Conservation (phyloP, 352 stramenopile genomes). For the Globisporangium parvum region DNA sequence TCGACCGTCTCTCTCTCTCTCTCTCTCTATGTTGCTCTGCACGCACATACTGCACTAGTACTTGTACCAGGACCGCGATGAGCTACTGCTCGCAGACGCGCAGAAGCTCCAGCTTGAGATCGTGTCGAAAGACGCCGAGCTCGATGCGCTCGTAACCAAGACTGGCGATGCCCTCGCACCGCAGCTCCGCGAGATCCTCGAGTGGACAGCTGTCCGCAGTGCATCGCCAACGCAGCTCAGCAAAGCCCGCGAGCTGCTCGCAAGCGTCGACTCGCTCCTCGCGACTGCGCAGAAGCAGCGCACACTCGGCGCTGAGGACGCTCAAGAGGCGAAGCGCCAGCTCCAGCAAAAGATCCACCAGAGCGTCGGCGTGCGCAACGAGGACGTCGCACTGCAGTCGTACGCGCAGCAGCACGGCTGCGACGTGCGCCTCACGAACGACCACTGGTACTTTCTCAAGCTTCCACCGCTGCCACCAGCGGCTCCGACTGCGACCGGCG, state of each 20-base stretch:
- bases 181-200: constrained; percentile 40
- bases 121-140: constrained; percentile 52
- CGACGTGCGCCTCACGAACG: constrained; percentile 53
- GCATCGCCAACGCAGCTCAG: constrained; percentile 21
- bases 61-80: constrained; percentile 61
- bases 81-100: constrained; percentile 45
- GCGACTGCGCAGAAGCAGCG: constrained; percentile 30
- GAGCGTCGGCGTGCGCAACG: constrained; percentile 64
- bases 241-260: constrained; percentile 28
- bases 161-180: constrained; percentile 27
- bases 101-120: constrained; percentile 33
- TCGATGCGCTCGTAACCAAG: constrained; percentile 44
- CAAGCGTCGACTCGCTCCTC: constrained; percentile 36
- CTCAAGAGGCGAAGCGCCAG: constrained; percentile 27
- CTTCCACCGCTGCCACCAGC: constrained; percentile 24
- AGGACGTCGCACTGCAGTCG: constrained; percentile 49
- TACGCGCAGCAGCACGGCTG: constrained; percentile 61
- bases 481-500: not conserved
- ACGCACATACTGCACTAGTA: constrained; percentile 16
- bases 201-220: constrained; percentile 34
- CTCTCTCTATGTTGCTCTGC: not conserved
- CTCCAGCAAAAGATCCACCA: constrained; percentile 55
- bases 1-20: not conserved
- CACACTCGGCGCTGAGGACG: constrained; percentile 33
- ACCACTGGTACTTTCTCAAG: constrained; percentile 60